A percentile compares a stretch with the other conserved stretches of the same genome.
Conservation (phyloP, 768 basidiomycete species). For the Phylloporus sp. region DNA sequence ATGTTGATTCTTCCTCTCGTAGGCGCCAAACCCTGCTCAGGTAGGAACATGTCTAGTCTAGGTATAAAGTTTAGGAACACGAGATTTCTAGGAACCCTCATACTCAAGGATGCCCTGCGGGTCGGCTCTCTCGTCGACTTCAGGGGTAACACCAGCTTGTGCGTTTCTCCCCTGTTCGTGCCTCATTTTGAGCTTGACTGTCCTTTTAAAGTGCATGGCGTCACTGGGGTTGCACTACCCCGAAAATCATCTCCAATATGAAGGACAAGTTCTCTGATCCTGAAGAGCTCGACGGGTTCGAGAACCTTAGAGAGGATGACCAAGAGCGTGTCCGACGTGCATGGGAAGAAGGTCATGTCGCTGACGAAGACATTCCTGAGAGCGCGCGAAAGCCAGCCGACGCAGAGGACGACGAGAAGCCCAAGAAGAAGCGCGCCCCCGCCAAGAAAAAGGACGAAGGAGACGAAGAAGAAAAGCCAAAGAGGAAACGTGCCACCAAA, state of each 20-base stretch:
- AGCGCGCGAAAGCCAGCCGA: conserved; percentile 56
- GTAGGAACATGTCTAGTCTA: conserved; percentile 34
- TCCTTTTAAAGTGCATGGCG: conserved; percentile 60
- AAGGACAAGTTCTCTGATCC: conserved; percentile 54
- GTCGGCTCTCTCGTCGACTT: conserved; percentile 74
- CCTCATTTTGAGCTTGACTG: not conserved
- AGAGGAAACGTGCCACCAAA: conserved; percentile 30
- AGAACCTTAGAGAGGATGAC: conserved; percentile 64
- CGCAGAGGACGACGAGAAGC: conserved; percentile 47
- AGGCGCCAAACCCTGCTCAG: conserved; percentile 77
- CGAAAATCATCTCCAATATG: conserved; percentile 64
- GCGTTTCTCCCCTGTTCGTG: conserved; percentile 19
- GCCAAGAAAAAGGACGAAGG: conserved; percentile 34
- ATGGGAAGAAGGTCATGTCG: conserved; percentile 73
- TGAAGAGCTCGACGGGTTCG: conserved; percentile 81
- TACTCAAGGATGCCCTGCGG: conserved; percentile 69
- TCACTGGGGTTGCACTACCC: conserved; percentile 86
- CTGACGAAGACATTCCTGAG: conserved; percentile 77
- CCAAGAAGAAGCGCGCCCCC: conserved; percentile 45
- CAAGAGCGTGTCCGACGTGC: conserved; percentile 67
- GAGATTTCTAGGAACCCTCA: conserved; percentile 50
- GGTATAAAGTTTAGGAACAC: conserved; percentile 6
- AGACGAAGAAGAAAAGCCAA: conserved; percentile 36
- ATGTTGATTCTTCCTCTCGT: conserved; percentile 19
- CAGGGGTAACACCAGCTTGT: conserved; percentile 66